Evolutionary conservation across 768 basidiomycete genomes (phyloP).

Genomic region (Rhizopogon rudus): DNA sequence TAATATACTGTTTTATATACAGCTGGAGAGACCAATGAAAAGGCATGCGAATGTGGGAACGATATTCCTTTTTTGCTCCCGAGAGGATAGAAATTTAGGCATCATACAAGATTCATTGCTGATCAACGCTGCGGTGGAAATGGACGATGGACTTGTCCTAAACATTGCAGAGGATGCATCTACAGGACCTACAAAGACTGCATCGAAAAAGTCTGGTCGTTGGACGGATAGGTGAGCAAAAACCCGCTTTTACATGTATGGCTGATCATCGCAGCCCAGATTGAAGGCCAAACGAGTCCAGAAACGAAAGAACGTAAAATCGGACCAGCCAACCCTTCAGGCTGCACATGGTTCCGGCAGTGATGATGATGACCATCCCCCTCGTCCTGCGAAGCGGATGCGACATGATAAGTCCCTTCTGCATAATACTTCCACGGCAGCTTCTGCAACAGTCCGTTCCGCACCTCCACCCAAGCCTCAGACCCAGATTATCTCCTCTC

Average conservation of each 20-base stretch:
- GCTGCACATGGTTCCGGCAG: slow-evolving; percentile 1
- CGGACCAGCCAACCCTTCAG: slow-evolving; percentile 13
- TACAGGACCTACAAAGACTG: slow-evolving; percentile 20
- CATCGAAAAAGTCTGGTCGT: slow-evolving; percentile 53
- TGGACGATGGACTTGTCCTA: slow-evolving; percentile 75
- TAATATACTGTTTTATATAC: too few species aligned
- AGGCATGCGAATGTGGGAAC: too few species aligned
- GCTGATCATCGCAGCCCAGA: slow-evolving; percentile 32
- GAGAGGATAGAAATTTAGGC: too few species aligned
- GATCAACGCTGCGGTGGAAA: slow-evolving; percentile 15
- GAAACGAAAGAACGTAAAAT: slow-evolving; percentile 49
- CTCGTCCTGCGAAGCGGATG: slow-evolving; percentile 45
- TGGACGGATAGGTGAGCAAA: slow-evolving; percentile 71
- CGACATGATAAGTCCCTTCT: slow-evolving; percentile 24
- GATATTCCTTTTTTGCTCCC: too few species aligned
- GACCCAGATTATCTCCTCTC: slow-evolving; percentile 77
- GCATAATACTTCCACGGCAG: slow-evolving; percentile 11
- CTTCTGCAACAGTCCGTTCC: slow-evolving; percentile 10
- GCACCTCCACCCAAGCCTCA: slow-evolving; percentile 24
- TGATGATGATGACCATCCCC: slow-evolving; percentile 20
- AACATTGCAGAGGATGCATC: slow-evolving; percentile 52
- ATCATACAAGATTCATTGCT: neutral
- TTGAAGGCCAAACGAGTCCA: slow-evolving; percentile 68
- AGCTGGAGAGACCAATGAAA: too few species aligned
- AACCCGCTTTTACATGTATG: neutral